phyloP scores from a whole-genome alignment of 1,139 yeast genomes.

The Kodamaea ohmeri region DNA sequence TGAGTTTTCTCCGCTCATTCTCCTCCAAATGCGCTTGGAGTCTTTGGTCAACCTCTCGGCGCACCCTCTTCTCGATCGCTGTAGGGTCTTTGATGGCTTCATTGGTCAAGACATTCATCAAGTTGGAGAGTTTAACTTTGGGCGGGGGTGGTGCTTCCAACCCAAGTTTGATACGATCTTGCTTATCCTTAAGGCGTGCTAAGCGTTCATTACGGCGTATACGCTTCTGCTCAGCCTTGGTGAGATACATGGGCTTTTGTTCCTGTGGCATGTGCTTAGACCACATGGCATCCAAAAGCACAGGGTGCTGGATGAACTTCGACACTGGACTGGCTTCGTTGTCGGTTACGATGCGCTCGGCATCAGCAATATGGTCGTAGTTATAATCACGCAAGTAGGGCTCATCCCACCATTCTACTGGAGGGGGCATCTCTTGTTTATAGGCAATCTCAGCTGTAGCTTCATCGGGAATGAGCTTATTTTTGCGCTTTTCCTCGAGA shows the following conservation, averaged over 20 bases:
- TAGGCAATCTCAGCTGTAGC: constrained; percentile 52
- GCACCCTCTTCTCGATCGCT: constrained; percentile 70
- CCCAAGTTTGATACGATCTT: constrained; percentile 77
- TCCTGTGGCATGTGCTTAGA: constrained; percentile 43
- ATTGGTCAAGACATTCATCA: constrained; percentile 81
- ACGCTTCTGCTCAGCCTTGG: constrained; percentile 75
- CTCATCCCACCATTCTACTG: constrained; percentile 82
- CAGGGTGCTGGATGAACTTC: constrained; percentile 77
- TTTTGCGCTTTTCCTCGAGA: constrained; percentile 24
- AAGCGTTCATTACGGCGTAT: constrained; percentile 71
- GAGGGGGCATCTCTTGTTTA: constrained; percentile 50
- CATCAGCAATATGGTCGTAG: constrained; percentile 24
- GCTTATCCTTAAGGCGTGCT: constrained; percentile 62
- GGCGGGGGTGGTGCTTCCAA: constrained; percentile 88
- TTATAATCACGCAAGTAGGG: constrained; percentile 37
- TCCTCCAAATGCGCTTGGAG: constrained; percentile 54
- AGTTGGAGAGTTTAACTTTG: constrained; percentile 75
- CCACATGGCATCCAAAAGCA: constrained; percentile 59
- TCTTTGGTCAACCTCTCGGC: constrained; percentile 66
- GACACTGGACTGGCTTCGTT: constrained; percentile 53
- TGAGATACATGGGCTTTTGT: constrained; percentile 52
- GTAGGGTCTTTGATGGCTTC: constrained; percentile 93
- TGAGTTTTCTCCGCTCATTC: constrained; percentile 62
- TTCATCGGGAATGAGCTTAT: constrained; percentile 50
- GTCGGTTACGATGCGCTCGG: constrained; percentile 23